Evolutionary conservation across 2,329 filamentous ascomycete species (phyloP), one percentile per base, ranked within the genome.

Genomic region (Thelonectria rubi): DNA sequence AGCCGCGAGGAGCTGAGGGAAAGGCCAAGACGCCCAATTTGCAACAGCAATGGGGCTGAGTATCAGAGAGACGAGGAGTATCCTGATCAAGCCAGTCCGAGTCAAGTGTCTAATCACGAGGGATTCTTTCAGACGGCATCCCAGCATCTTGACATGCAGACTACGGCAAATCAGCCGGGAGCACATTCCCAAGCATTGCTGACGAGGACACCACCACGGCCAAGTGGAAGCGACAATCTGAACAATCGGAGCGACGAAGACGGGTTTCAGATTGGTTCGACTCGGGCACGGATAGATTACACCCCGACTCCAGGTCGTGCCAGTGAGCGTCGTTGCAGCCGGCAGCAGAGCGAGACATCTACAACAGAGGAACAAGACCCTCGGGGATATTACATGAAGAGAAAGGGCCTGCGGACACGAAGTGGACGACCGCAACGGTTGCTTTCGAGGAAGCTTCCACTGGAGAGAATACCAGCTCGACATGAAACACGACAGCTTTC

Each of bases 381-480:
- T 39, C 62, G 65, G n/a, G 55, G 50, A 5, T 64, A 68, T 55
- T 60, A 68, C 9, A 69, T 73, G 17, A 64, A 60, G 21, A 37
- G 69, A 47, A 57, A 65, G 30, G 59, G 64, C 43, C 65, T 65
- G 34, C 63, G 50, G 26, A 56, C 63, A 30, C 57, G 43, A 26
- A 60, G 65, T 18, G 66, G 65, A 18, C 65, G 62, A 32, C 45
- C 55, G 34, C 72, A 67, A 58, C 62, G 70, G 17, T 24, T 69
- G 15, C 63, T 61, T 14, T 72, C 70, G 5, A 65, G 52, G 18
- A 66, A 52, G 37, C 62, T 74, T 34, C 69, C 72, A 9, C 58
- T 76, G 8, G 74, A 74, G 60, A 66, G 46, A 24, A 68, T 69
- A n/a, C 62, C 73, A 18, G 52, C 12, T 24, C 42, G 53, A 4